These are phyloP conservation scores for Brassica balearica DNA, from an alignment of 441 rosid genomes.

Conservation along the genomic window DNA sequence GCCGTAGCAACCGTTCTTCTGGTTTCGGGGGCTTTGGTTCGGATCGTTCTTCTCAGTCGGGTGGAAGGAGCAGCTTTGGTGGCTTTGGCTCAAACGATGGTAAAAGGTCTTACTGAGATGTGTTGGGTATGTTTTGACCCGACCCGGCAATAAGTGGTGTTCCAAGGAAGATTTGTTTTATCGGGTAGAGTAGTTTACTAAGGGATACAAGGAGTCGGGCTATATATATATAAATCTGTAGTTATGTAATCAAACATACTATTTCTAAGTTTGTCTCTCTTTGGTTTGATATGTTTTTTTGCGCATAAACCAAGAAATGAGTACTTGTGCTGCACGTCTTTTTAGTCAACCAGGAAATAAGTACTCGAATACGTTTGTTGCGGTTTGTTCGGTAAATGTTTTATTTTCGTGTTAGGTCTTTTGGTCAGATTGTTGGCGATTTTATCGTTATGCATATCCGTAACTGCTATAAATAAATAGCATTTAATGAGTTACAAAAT, in stretches of 20 bases:
- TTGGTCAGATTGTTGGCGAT: slow-evolving; percentile 22
- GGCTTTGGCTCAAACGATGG: slow-evolving; percentile 45
- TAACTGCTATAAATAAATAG: slow-evolving; percentile 25
- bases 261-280: neutral
- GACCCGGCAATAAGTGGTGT: slow-evolving; percentile 25
- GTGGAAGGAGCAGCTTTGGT: slow-evolving; percentile 36
- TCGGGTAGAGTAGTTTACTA: slow-evolving; percentile 22
- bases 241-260: slow-evolving; percentile 9
- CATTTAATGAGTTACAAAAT: slow-evolving; percentile 17
- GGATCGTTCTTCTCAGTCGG: slow-evolving; percentile 30
- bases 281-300: neutral
- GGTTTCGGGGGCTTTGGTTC: slow-evolving; percentile 58
- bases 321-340: neutral
- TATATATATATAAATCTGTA: slow-evolving; percentile 18
- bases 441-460: slow-evolving; percentile 29
- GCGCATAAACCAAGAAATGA: neutral
- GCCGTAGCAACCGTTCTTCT: slow-evolving; percentile 46
- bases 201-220: slow-evolving; percentile 12
- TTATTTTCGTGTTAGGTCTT: slow-evolving; percentile 33
- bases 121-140: slow-evolving; percentile 29
- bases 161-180: slow-evolving; percentile 16
- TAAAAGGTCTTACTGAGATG: slow-evolving; percentile 41
- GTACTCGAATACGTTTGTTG: neutral
- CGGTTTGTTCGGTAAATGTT: slow-evolving; percentile 26
- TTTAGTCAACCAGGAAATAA: neutral